Evolutionary conservation across 768 basidiomycete genomes (phyloP), one percentile per base, ranked within the genome.

Genomic region (Crucibulum laeve): DNA sequence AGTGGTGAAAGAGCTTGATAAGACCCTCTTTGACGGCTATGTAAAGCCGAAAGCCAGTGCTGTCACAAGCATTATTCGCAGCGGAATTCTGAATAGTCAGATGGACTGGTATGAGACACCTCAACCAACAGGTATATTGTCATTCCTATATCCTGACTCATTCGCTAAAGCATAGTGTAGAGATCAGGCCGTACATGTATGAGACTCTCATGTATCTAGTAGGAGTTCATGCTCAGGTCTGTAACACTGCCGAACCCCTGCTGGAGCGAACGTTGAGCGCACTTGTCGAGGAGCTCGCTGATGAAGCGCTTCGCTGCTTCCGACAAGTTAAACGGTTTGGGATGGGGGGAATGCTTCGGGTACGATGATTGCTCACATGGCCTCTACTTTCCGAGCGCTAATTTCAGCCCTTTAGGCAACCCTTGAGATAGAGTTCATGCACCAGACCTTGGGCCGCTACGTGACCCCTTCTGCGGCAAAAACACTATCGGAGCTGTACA

Each of bases 371-470:
- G 21, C 28, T 36, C 22, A 25, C 32, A 26, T 26, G 33, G 8
- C 30, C 15, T 28, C 26, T n/a, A 21, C 11, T 24, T 33, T 15
- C 25, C 21, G n/a, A 40, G 6, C 42, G 21, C 35, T 22, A 22
- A 41, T 36, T 21, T 23, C 42, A 39, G 34, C 26, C 30, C 26
- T 25, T 19, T 60, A 97, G 93, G 96, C 96, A 11, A 98, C 96
- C 4, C 82, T 99, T 21, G 95, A 98, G 64, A 96, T 98, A 52
- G 96, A 98, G 67, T 98, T 98, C 70, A 84, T 98, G 74, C 95
- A 99, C 63, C 96, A 98, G 68, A 92, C 90, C 4, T 71, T 99
- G 32, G 81, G 84, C 23, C 84, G 88, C 52, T 94, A 95, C 59
- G 87, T 97, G 42, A 87, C 88, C 13, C 71, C 83, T 1, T 57